phyloP scores from a whole-genome alignment of 768 basidiomycete genomes.

The Tylopilus felleus region DNA sequence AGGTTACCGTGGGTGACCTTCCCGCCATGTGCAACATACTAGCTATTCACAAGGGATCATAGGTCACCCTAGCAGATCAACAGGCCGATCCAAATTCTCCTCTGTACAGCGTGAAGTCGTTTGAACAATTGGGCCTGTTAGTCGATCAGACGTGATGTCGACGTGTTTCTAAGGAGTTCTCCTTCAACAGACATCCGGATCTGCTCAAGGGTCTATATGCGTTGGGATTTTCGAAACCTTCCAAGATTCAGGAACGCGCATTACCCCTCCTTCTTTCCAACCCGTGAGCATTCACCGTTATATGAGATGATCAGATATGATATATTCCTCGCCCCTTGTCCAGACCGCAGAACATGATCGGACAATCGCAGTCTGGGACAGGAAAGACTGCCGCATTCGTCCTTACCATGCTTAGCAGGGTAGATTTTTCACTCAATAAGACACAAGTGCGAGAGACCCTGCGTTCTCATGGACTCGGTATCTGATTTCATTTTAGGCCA shows the following conservation, averaged over 20 bases:
- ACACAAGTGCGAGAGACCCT: conserved; percentile 61
- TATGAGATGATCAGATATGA: background rate
- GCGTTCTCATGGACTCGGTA: background rate
- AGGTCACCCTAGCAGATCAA: conserved; percentile 97
- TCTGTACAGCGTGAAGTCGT: conserved; percentile 86
- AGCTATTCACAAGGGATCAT: conserved; percentile 8
- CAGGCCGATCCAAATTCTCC: conserved; percentile 97
- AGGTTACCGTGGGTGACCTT: conserved; percentile 61
- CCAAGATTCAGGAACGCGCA: conserved; percentile 97
- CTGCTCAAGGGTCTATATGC: conserved; percentile 92
- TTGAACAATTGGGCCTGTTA: conserved; percentile 93
- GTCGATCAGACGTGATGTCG: conserved; percentile 30
- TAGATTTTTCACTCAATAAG: conserved; percentile 78
- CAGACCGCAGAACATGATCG: conserved; percentile 98
- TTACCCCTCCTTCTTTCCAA: conserved; percentile 85
- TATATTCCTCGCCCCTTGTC: conserved; percentile 2
- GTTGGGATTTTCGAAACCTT: conserved; percentile 96
- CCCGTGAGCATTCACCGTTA: conserved; percentile 56
- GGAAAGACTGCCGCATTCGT: conserved; percentile 99
- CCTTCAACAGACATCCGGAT: conserved; percentile 63
- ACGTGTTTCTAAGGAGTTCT: conserved; percentile 4
- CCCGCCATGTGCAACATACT: background rate
- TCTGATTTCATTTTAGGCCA: conserved; percentile 51
- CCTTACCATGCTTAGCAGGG: conserved; percentile 92
- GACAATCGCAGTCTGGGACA: conserved; percentile 98